Conservation (phyloP, 352 stramenopile species). For the Pythium rishiriense region DNA sequence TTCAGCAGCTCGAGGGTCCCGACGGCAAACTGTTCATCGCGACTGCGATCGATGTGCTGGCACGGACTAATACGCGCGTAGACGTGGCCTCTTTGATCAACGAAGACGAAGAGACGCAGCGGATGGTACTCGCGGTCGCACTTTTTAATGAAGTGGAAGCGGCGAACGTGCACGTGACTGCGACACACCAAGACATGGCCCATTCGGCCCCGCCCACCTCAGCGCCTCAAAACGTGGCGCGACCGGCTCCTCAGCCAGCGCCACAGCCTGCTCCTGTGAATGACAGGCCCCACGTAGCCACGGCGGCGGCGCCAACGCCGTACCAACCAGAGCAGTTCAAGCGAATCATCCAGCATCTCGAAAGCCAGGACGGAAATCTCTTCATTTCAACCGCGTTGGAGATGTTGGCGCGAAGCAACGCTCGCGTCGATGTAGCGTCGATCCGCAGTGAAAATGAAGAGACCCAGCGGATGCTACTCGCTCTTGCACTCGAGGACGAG, state of each 20-base stretch:
- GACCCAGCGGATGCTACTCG: constrained; percentile 12
- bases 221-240: background rate
- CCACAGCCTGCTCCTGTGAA: no score
- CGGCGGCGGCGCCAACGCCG: background rate
- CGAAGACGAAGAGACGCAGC: no score
- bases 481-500: constrained; percentile 7
- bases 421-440: background rate
- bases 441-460: constrained; percentile 2
- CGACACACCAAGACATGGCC: no score
- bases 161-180: no score
- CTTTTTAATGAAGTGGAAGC: no score
- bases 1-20: no score
- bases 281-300: background rate
- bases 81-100: no score
- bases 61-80: no score
- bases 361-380: constrained; percentile 4
- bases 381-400: constrained; percentile 10
- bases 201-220: no score
- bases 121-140: no score
- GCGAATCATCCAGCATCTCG: constrained; percentile 8
- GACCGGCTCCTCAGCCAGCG: background rate
- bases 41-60: no score
- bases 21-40: no score
- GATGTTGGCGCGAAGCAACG: background rate
- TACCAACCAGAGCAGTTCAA: constrained; percentile 8